Evolutionary conservation across 176 grass and related monocot species (phyloP).

Genomic region (Tillandsia leiboldiana): DNA sequence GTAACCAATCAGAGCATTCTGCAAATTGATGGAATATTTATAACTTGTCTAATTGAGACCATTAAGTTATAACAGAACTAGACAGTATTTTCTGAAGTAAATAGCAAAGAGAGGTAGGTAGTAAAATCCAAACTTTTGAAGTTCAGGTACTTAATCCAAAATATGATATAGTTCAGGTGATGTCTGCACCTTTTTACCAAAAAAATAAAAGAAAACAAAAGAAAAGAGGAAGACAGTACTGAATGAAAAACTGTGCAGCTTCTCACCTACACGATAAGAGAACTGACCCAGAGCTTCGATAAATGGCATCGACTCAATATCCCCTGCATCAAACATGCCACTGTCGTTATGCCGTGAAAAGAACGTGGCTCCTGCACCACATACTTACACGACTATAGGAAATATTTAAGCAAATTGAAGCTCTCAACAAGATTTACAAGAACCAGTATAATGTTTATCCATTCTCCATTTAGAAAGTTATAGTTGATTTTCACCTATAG

Average conservation of each 20-base stretch:
- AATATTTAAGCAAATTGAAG: constrained; percentile 37
- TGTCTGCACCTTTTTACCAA: not conserved
- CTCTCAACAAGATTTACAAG: constrained; percentile 11
- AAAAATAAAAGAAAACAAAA: constrained; percentile 16
- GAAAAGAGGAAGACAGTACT: constrained; percentile 10
- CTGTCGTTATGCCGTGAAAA: constrained; percentile 45
- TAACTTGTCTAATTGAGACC: too few relatives aligned
- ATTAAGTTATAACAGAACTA: too few relatives aligned
- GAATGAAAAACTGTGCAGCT: constrained; percentile 5
- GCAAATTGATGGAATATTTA: too few relatives aligned
- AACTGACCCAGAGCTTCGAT: constrained; percentile 95
- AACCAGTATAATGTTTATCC: not conserved
- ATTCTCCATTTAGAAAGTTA: not conserved
- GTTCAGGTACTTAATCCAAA: too few relatives aligned
- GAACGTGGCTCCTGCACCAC: constrained; percentile 35
- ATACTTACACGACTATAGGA: constrained; percentile 53
- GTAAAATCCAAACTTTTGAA: too few relatives aligned
- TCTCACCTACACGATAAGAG: constrained; percentile 84
- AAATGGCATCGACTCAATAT: constrained; percentile 99
- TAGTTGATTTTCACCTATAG: constrained; percentile 56
- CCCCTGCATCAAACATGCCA: constrained; percentile 83
- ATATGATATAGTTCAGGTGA: too few relatives aligned
- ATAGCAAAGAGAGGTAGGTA: too few relatives aligned
- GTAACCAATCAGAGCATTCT: too few relatives aligned
- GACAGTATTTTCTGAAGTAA: too few relatives aligned